These are phyloP conservation scores for Cercospora beticola DNA, from an alignment of 2,329 filamentous ascomycete species.

Conservation along the genomic window DNA sequence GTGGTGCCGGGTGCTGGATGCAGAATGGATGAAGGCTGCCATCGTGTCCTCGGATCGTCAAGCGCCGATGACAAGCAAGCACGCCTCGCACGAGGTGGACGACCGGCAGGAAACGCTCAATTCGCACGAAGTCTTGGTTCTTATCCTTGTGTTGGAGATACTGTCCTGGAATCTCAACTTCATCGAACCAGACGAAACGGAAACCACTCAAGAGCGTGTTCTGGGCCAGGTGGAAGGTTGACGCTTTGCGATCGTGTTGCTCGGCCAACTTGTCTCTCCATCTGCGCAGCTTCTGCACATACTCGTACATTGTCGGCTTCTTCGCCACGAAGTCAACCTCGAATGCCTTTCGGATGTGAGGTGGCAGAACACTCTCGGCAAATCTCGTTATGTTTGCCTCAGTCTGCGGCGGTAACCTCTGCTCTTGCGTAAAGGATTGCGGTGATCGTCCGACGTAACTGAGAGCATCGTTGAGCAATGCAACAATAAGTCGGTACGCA, in stretches of 20 bases:
- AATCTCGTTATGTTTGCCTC: slow-evolving; percentile 97
- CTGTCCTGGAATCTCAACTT: slow-evolving; percentile 95
- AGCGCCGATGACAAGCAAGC: slow-evolving; percentile 83
- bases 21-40: slow-evolving; percentile 96
- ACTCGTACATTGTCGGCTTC: slow-evolving; percentile 97
- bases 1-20: slow-evolving; percentile 89
- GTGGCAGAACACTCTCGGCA: slow-evolving; percentile 89
- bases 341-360: slow-evolving; percentile 93
- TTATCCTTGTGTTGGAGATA: slow-evolving; percentile 98
- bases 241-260: slow-evolving; percentile 82
- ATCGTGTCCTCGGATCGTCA: slow-evolving; percentile 96
- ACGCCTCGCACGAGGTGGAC: slow-evolving; percentile 91
- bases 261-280: slow-evolving; percentile 99
- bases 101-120: slow-evolving; percentile 92
- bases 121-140: slow-evolving; percentile 97
- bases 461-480: slow-evolving; percentile 89
- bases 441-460: slow-evolving; percentile 90
- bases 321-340: slow-evolving; percentile 94
- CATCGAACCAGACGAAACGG: slow-evolving; percentile 95
- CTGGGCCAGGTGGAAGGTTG: slow-evolving; percentile 72
- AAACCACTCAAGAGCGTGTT: slow-evolving; percentile 95
- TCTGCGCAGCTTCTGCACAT: slow-evolving; percentile 91
- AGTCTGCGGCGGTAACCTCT: slow-evolving; percentile 84
- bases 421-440: slow-evolving; percentile 80
- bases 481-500: slow-evolving; percentile 95